Conservation (phyloP, 805 yeast genomes). For the Sugiyamaella mastotermitis region DNA sequence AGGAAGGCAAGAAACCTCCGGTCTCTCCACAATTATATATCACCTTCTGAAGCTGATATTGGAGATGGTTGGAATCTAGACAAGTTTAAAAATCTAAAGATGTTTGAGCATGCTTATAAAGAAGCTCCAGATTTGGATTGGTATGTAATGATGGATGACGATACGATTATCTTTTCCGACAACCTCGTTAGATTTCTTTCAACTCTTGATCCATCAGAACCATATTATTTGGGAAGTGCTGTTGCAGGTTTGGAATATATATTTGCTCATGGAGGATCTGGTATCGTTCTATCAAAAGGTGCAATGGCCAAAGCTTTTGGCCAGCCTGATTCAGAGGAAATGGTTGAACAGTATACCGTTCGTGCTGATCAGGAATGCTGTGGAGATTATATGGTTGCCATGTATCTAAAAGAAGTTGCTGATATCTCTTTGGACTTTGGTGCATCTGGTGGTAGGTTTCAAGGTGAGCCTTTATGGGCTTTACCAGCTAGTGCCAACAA, state of each 20-base stretch:
- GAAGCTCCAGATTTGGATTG: slow-evolving; percentile 26
- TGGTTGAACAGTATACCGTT: slow-evolving; percentile 9
- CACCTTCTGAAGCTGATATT: not conserved
- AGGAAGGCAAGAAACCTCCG: slow-evolving; percentile 5
- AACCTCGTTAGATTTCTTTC: slow-evolving; percentile 22
- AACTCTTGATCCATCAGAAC: slow-evolving; percentile 21
- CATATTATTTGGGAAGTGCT: slow-evolving; percentile 28
- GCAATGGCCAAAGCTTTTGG: slow-evolving; percentile 26
- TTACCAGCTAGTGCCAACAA: slow-evolving; percentile 14
- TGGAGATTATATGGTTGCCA: slow-evolving; percentile 31
- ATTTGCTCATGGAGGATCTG: slow-evolving; percentile 36
- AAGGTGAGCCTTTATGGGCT: slow-evolving; percentile 26
- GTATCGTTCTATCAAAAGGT: slow-evolving; percentile 28
- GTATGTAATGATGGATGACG: slow-evolving; percentile 33
- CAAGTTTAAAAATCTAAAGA: slow-evolving; percentile 31
- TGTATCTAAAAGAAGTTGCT: slow-evolving; percentile 19
- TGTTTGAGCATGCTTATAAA: slow-evolving; percentile 29
- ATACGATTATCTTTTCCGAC: slow-evolving; percentile 25
- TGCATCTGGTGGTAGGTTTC: slow-evolving; percentile 20
- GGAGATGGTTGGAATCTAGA: slow-evolving; percentile 30
- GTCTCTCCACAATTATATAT: slow-evolving; percentile 3
- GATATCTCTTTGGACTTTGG: slow-evolving; percentile 10
- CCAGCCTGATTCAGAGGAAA: slow-evolving; percentile 8
- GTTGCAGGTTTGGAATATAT: slow-evolving; percentile 20
- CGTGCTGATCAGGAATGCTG: slow-evolving; percentile 28